Evolutionary conservation across 805 yeast species (phyloP), one percentile per base, ranked within the genome.

Genomic region (Peterozyma toletana): DNA sequence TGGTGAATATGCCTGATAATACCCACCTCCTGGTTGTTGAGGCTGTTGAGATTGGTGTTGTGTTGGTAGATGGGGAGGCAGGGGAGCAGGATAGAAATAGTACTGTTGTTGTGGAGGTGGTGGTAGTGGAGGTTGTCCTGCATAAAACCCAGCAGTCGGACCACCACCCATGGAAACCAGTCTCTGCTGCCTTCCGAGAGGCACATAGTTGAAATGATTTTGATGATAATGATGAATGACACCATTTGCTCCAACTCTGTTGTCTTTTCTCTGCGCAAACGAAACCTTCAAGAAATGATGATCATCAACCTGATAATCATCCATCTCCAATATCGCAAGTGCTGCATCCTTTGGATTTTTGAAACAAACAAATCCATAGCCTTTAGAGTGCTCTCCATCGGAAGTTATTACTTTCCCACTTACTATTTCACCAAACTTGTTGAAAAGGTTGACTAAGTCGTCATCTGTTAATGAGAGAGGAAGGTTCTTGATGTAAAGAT

Each of bases 321-420:
- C 75, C 76, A 75, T 81, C 42, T 73, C 80, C 38, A 76, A 74
- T 44, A 83, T 77, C 13, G 95, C 91, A 53, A 71, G 68, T 40
- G 78, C 74, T 7, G 95, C 93, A 55, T 80, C 75, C 40, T 76
- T 66, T 44, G 85, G 82, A 49, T 66, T 66, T 53, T 77, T 79
- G 57, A 74, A 86, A 62, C 88, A 84, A 43, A 86, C 86, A 66
- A 86, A 86, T 38, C 93, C 95, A 57, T 83, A 86, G 16, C 93
- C 90, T 57, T 80, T 77, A 17, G 91, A 83, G 47, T 67, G 48
- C 27, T 53, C 58, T 30, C 68, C 70, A n/a, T 66, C 69, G 44
- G 66, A 70, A 3, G 78, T 73, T 64, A 79, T 77, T 21, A 80
- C 64, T 50, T 75, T 77, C 31, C 80, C 75, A 46, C 80, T 73